Conservation (phyloP, 139 green algal genomes). For the Zygnema circumcarinatum region DNA sequence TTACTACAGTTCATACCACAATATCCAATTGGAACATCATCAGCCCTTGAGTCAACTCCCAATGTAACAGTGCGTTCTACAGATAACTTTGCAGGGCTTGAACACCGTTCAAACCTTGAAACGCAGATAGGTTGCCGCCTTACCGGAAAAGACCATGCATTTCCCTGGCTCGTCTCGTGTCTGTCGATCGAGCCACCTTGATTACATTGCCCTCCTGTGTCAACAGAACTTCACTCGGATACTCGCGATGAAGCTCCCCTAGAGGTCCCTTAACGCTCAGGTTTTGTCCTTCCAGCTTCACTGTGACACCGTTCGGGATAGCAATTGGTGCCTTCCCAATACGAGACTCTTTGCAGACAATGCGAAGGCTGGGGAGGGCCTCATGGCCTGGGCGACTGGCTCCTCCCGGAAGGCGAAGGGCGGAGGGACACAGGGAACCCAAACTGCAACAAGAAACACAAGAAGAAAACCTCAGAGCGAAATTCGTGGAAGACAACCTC, state of each 20-base stretch:
- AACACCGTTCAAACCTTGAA: too few relatives aligned
- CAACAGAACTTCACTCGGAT: constrained; percentile 72
- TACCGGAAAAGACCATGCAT: constrained; percentile 59
- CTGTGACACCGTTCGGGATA: constrained; percentile 80
- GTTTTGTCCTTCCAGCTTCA: constrained; percentile 74
- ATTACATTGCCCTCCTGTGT: constrained; percentile 72
- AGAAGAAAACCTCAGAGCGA: too few relatives aligned
- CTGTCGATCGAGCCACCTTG: constrained; percentile 62
- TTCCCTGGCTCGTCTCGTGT: constrained; percentile 67
- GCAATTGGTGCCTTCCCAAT: constrained; percentile 86
- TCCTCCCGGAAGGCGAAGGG: not conserved
- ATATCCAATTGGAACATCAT: too few relatives aligned
- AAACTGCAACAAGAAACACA: not conserved
- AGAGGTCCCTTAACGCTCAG: constrained; percentile 84
- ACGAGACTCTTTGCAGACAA: constrained; percentile 78
- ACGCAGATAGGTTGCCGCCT: too few relatives aligned
- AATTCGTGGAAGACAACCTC: too few relatives aligned
- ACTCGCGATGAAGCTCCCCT: constrained; percentile 76
- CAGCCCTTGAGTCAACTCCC: too few relatives aligned
- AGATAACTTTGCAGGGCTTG: too few relatives aligned
- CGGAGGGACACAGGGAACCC: not conserved
- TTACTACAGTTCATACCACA: too few relatives aligned
- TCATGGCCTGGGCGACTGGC: not conserved
- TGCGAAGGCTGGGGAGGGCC: not conserved
- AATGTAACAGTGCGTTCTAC: too few relatives aligned